These are phyloP conservation scores for Penicillium chermesinum DNA, from an alignment of 495 filamentous ascomycete genomes.

Conservation along the genomic window DNA sequence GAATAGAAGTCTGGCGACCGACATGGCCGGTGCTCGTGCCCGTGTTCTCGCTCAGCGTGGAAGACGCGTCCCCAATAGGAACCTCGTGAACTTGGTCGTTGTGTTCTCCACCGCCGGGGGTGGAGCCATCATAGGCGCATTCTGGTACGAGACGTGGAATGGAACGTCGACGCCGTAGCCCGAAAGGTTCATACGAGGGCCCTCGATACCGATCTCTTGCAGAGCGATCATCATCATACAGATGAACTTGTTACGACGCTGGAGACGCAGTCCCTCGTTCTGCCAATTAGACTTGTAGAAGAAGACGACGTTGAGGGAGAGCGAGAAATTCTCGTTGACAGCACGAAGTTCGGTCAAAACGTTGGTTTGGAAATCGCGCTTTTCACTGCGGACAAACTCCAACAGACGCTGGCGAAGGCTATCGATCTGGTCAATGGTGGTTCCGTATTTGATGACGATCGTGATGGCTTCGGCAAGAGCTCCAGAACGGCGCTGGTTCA, in stretches of 20 bases:
- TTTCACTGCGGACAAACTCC: conserved; percentile 78
- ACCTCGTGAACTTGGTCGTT: conserved; percentile 18
- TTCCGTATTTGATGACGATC: conserved; percentile 83
- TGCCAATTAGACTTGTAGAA: conserved; percentile 97
- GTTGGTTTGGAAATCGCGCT: conserved; percentile 85
- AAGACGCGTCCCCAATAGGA: conserved; percentile 10
- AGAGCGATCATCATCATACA: conserved; percentile 87
- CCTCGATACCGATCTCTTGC: conserved; percentile 81
- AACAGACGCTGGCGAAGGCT: conserved; percentile 75
- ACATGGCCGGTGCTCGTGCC: conserved; percentile 21
- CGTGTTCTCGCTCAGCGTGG: conserved; percentile 25
- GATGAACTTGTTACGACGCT: conserved; percentile 91
- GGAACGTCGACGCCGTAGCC: conserved; percentile 57
- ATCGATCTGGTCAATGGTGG: conserved; percentile 80
- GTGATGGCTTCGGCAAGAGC: conserved; percentile 83
- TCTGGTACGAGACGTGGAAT: conserved; percentile 50
- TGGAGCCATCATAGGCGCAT: conserved; percentile 14
- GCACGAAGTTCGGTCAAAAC: conserved; percentile 82
- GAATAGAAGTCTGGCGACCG: conserved; percentile 45
- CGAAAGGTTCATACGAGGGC: conserved; percentile 70
- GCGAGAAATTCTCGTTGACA: conserved; percentile 58
- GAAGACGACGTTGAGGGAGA: conserved; percentile 92
- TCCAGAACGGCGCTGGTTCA: conserved; percentile 89
- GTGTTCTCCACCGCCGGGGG: conserved; percentile 8
- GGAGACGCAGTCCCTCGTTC: conserved; percentile 86